Evolutionary conservation across 768 basidiomycete genomes (phyloP), one percentile per base, ranked within the genome.

Genomic region (Mycena olivaceomarginata): DNA sequence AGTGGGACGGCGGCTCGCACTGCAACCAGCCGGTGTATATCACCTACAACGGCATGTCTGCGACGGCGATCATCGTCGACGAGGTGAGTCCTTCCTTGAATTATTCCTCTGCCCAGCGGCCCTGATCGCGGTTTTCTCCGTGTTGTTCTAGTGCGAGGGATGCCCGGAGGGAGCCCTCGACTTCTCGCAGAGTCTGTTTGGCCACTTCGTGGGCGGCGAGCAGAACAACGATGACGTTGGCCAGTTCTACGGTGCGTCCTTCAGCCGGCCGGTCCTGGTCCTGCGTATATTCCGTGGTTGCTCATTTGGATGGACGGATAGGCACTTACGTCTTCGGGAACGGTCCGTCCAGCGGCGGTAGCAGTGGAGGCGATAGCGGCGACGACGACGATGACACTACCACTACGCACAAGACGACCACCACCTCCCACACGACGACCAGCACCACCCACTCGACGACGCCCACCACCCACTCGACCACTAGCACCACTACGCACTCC

Each of bases 101-200:
- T 31, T 31, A 31, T 31, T 31, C 31, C 3, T 31, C 31, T 31
- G 31, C 31, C 31, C 31, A 31, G 31, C 2, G 31, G 31, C 31
- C 31, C 4, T 15, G 4, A 20, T 41, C 7, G 76, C 25, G 2
- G 15, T 4, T 56, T 77, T 16, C 46, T 53, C 22, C 71, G 76
- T 68, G 51, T 10, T 53, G 1, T 56, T 6, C 16, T 45, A 88
- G 86, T 88, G 87, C 80, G 63, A 59, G 39, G 80, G 79, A 15
- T 88, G 88, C 80, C 18, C 71, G 0, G 7, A 9, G 0, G 82
- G 81, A 20, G 85, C 84, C 37, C 83, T 90, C 43, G 89, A 90
- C 79, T 75, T 88, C 18, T 86, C 88, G 7, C 73, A 80, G 8
- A 82, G 82, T 18, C 85, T 90, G 45, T 90, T 90, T 77, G 0